Evolutionary conservation across 768 basidiomycete genomes (phyloP), one percentile per base, ranked within the genome.

Genomic region (Cyathus striatus): DNA sequence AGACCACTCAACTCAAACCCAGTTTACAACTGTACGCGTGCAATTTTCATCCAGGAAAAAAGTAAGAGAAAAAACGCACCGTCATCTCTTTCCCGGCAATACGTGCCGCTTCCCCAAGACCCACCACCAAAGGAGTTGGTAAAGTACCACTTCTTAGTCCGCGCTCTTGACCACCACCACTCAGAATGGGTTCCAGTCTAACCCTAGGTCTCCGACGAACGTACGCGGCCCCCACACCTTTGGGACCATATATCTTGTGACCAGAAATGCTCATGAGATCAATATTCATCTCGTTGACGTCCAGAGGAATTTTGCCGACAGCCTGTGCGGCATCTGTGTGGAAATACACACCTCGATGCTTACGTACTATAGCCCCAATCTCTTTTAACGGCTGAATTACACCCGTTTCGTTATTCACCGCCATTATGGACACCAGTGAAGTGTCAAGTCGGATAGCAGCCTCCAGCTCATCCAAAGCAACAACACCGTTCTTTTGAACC

Each of bases 241-340:
- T 99, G 4, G 96, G 96, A 2, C 96, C 96, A 61, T 99, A 99
- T 3, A 99, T 64, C 70, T 99, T 99, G 73, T 99, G 96, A 1
- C 90, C 96, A 6, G 90, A 93, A 38, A 99, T 90, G 51, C 89
- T 91, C 83, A 98, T 82, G 34, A 96, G 72, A 68, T 99, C 96
- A 44, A 98, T 78, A 54, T 94, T 91, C 80, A 91, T 83, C 53
- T 84, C 91, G 57, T 98, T 92, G 30, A 99, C 96, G 62, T 98
- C 85, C 23, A 99, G 51, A 1, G 83, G 81, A 42, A 98, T 83
- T 68, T 97, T 95, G 26, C 91, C 92, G 22, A 81, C 81, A 3
- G 93, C 95, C 61, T 99, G 96, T 0, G 96, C 96, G 21, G 90
- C 95, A 61, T 99, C 96, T 16, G 96, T 94, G 66, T 99, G 96